A percentile compares a stretch with the other conserved stretches of the same genome.
These are phyloP conservation scores for Rhazya stricta DNA, from an alignment of 257 asterid species.

Conservation along the genomic window DNA sequence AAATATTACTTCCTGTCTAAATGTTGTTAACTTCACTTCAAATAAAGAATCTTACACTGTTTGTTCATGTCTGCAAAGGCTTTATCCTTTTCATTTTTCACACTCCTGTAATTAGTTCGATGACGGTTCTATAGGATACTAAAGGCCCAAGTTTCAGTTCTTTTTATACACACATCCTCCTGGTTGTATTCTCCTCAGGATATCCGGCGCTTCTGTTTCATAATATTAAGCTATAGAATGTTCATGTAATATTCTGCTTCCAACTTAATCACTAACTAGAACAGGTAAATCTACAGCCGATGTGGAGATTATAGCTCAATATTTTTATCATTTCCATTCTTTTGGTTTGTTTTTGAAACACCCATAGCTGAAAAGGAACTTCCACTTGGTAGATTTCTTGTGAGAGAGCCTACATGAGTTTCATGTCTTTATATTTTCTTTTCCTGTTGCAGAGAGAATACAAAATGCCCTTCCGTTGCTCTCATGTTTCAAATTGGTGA, in stretches of 20 bases:
- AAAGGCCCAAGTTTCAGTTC: background rate
- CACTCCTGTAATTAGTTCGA: background rate
- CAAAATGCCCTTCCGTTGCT: conserved; percentile 70
- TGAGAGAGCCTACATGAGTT: background rate
- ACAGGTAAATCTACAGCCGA: too few species aligned
- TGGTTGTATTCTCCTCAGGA: background rate
- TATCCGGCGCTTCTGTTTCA: background rate
- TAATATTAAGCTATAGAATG: background rate
- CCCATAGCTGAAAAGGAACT: background rate
- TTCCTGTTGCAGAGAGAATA: conserved; percentile 47
- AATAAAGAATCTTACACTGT: background rate
- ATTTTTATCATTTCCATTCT: background rate
- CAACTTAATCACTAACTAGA: background rate
- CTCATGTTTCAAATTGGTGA: conserved; percentile 86
- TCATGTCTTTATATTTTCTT: background rate
- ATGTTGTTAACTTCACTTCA: background rate
- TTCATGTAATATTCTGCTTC: background rate
- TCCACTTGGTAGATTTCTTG: background rate
- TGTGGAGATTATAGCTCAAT: too few species aligned
- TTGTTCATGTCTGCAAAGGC: too few species aligned
- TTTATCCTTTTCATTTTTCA: background rate
- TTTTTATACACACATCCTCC: background rate
- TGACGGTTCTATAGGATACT: background rate
- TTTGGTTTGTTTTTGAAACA: background rate
- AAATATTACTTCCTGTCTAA: background rate